Base-by-base conservation (phyloP, 129 eudicot species). In the Helianthus annuus region DNA sequence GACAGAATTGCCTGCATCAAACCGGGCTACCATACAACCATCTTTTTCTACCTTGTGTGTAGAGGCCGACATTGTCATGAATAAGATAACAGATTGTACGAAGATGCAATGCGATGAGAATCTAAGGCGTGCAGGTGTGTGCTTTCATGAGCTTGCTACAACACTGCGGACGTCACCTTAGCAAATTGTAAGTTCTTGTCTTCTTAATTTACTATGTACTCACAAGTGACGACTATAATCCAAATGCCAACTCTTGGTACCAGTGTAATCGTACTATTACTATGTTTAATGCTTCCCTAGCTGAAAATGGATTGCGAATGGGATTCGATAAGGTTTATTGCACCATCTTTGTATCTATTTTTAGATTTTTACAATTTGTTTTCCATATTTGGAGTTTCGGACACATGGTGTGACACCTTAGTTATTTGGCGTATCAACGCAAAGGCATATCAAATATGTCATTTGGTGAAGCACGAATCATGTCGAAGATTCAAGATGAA, bases 41-140 rank as follows among this genome's bases (percentile, higher is more conserved):
- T 29, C 38, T 48, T 73, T 73, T 62, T 27, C 29, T 16, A 34
- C 19, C 4, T 0, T 73, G 39, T 58, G 39, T 17, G 61, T 11
- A 15, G 77, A 73, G 10, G 61, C 77, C 34, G 38, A 49, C 5
- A 10, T 12, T 73, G 13, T 48, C 48, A 61, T 10, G 24, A 61
- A 48, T 61, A 16, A 32, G 32, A 34, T 32, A 9, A 24, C 24
- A 10, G 60, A 73, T 48, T 6, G 51, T 48, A 5, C 61, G 44
- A 61, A 62, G 51, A 58, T 58, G 48, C 58, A 45, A 8, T 27
- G 46, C 58, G 68, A 42, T 44, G 9, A n/a, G 46, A 71, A 24
- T 10, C 52, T 11, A 70, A 54, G 40, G 11, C 14, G 19, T 55
- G 39, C 34, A 17, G 40, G 14, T 19, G 10, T 17, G 45, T 71